A percentile compares a stretch with the other conserved stretches of the same genome.
Conservation (phyloP, 208 protist genomes). For the Trypanosoma lewisi region DNA sequence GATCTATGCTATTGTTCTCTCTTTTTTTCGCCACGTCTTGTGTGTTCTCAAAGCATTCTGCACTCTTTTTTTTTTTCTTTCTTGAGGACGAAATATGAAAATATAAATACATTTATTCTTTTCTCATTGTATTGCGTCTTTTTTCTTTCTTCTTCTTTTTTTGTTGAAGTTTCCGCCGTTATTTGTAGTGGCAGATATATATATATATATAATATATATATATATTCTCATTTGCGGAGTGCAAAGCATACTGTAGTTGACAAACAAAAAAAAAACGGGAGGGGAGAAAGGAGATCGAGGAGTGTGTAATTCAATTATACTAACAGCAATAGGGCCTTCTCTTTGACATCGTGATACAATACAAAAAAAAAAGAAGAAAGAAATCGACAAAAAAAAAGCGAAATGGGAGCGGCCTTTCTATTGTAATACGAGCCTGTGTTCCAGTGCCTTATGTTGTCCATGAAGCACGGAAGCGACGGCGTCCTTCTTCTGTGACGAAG, state of each 20-base stretch:
- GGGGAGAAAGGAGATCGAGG: not conserved
- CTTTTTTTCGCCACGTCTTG: not conserved
- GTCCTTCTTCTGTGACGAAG: not conserved
- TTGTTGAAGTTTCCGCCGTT: constrained; percentile 1
- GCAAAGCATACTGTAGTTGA: not conserved
- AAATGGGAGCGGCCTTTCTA: constrained; percentile 52
- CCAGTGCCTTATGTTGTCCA: constrained; percentile 22
- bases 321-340: not conserved
- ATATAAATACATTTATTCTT: constrained; percentile 5
- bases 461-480: not conserved
- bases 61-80: not conserved
- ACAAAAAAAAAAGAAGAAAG: not conserved
- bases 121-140: constrained; percentile 12
- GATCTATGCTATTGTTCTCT: constrained; percentile 9
- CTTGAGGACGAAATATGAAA: not conserved
- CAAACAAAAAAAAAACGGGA: constrained; percentile 6
- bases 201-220: constrained; percentile 2
- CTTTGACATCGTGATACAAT: not conserved
- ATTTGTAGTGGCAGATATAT: not conserved
- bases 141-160: constrained; percentile 11
- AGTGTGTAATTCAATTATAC: not conserved
- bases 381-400: not conserved
- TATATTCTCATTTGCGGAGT: not conserved
- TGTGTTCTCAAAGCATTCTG: not conserved
- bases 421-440: constrained; percentile 38